Evolutionary conservation across 139 green algal genomes (phyloP).

Genomic region (Tetratostichococcus sp.): DNA sequence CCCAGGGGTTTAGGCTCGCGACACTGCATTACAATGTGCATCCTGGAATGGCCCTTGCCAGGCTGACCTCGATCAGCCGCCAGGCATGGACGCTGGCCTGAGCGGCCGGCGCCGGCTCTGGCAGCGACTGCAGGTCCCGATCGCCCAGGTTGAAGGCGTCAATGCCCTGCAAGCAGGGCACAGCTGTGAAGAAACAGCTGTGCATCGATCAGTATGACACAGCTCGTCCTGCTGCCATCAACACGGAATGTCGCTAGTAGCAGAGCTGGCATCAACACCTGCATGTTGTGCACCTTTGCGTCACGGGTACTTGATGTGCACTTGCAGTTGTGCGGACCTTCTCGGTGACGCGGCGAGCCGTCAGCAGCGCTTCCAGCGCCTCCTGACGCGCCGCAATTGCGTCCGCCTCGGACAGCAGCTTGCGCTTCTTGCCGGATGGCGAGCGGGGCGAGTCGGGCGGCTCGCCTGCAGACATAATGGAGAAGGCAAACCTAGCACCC

Average conservation of each 20-base stretch:
- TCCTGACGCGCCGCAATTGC: constrained; percentile 2
- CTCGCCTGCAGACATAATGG: not conserved
- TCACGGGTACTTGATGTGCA: too few species aligned
- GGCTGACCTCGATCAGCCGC: constrained; percentile 41
- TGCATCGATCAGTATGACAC: too few species aligned
- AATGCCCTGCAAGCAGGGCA: constrained; percentile 54
- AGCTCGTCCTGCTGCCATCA: too few species aligned
- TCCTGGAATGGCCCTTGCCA: too few species aligned
- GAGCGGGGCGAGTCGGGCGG: too few species aligned
- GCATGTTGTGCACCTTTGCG: too few species aligned
- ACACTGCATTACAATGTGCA: too few species aligned
- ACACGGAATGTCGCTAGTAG: too few species aligned
- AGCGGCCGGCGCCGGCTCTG: constrained; percentile 11
- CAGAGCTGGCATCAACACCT: too few species aligned
- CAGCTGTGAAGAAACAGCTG: too few species aligned
- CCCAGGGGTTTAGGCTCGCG: too few species aligned
- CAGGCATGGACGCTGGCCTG: constrained; percentile 39
- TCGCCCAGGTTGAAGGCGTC: constrained; percentile 3
- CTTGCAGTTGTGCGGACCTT: not conserved
- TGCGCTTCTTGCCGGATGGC: not conserved
- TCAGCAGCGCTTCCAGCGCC: constrained; percentile 20
- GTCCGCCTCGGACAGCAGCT: not conserved
- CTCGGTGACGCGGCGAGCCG: not conserved
- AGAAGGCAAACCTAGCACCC: too few species aligned
- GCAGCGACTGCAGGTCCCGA: constrained; percentile 10